phyloP scores from a whole-genome alignment of 2,329 filamentous ascomycete genomes.

The Cladosporium halotolerans region DNA sequence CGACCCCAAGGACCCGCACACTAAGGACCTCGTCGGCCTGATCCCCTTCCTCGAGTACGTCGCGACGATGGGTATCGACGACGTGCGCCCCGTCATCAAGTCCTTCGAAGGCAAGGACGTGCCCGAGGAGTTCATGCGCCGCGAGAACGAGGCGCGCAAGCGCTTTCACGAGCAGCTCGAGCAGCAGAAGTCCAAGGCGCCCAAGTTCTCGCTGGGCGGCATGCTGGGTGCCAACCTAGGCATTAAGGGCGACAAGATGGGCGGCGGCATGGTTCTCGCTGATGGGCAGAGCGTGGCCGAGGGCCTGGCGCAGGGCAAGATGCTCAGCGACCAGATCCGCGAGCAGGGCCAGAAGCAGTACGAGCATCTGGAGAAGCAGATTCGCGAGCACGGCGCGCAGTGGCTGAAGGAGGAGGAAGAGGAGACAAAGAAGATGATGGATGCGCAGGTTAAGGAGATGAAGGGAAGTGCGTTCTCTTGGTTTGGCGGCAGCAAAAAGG shows the following conservation, averaged over 20 bases:
- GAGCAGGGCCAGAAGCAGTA: constrained; percentile 90
- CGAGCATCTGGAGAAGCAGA: constrained; percentile 80
- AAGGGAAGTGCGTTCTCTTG: constrained; percentile 65
- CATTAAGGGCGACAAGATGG: constrained; percentile 57
- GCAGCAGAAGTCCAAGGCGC: constrained; percentile 59
- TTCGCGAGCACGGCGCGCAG: constrained; percentile 86
- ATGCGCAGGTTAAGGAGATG: constrained; percentile 89
- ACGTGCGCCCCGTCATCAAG: constrained; percentile 62
- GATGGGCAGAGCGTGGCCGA: constrained; percentile 58
- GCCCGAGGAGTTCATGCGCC: constrained; percentile 78
- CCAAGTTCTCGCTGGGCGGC: constrained; percentile 57
- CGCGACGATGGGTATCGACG: constrained; percentile 83
- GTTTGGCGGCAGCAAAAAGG: constrained; percentile 37
- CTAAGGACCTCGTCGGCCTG: constrained; percentile 72
- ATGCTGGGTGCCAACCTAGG: constrained; percentile 61
- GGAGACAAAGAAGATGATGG: constrained; percentile 79
- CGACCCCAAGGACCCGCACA: constrained; percentile 58
- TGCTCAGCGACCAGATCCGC: constrained; percentile 89
- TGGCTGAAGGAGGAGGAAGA: constrained; percentile 92
- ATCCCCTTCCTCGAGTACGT: constrained; percentile 98
- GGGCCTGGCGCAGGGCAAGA: constrained; percentile 85
- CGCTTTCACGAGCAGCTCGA: constrained; percentile 76
- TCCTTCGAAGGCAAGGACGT: constrained; percentile 72
- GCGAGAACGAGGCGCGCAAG: constrained; percentile 78
- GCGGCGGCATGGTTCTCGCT: constrained; percentile 54